phyloP scores from a whole-genome alignment of 768 basidiomycete genomes.

The Trametes gibbosa region DNA sequence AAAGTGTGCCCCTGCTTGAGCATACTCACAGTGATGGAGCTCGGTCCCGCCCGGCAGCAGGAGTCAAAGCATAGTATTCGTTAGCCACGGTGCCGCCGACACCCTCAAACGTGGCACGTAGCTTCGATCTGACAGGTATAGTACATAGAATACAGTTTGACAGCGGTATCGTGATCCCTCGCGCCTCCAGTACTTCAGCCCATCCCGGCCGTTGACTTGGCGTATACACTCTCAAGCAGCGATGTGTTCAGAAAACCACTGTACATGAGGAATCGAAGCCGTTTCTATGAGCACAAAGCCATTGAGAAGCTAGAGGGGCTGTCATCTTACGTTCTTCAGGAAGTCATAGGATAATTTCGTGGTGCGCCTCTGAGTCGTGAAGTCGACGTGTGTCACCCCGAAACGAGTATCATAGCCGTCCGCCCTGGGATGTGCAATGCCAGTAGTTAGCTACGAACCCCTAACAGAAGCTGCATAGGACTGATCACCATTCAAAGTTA shows the following conservation, averaged over 20 bases:
- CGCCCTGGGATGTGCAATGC: slow-evolving; percentile 21
- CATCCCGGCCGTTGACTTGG: no score
- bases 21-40: neutral
- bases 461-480: neutral
- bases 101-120: neutral
- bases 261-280: neutral
- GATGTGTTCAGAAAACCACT: slow-evolving; percentile 22
- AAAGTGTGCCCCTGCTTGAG: neutral
- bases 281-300: no score
- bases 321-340: slow-evolving; percentile 24
- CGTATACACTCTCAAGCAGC: neutral
- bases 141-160: neutral
- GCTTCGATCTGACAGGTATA: neutral
- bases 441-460: neutral
- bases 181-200: neutral
- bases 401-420: slow-evolving; percentile 45
- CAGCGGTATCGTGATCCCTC: neutral
- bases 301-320: no score
- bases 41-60: slow-evolving; percentile 6
- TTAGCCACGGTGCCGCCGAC: neutral
- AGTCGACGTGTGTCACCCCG: slow-evolving; percentile 44
- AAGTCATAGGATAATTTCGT: slow-evolving; percentile 29
- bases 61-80: neutral
- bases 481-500: slow-evolving; percentile 42
- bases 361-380: slow-evolving; percentile 28